Base-by-base conservation (phyloP, 2,329 filamentous ascomycete species). In the Teratosphaeria gauchensis region DNA sequence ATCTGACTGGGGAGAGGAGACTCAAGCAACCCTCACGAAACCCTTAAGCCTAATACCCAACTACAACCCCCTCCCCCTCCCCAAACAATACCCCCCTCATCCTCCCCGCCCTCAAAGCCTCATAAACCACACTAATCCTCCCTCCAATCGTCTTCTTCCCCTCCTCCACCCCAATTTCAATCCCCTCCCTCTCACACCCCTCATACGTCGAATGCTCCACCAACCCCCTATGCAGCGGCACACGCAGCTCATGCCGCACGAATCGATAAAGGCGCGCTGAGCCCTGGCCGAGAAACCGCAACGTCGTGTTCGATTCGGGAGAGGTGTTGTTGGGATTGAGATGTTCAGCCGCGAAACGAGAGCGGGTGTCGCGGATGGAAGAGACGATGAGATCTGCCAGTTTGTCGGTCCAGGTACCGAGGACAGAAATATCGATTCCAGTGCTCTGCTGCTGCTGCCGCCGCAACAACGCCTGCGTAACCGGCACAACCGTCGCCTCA, bases 181-280 rank as follows among this genome's bases (percentile, higher is more conserved):
- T n/a, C 5, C 59, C 63, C 4, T 62, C 59, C 14, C 55, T 54
- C 48, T 61, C 61, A 4, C 51, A 51, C 8, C 52, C 55, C n/a
- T 60, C 56, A 21, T 59, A 61, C 4, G 64, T 63, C 8, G 66
- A 60, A 51, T 68, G 63, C 58, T 68, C 66, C 31, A 66, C 59
- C 21, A 68, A 51, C 9, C 66, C 66, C 24, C 59, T 58, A 51
- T 67, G 64, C 51, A 68, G 32, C 8, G 58, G 60, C 2, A 66
- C 55, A 6, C 56, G 42, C 51, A 68, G 58, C 16, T 63, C 59
- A 32, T 59, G 33, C n/a, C 66, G 59, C 12, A 67, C 59, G 35
- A 63, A 68, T 16, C 57, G 55, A 57, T 68, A 68, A 58, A 68
- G 57, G 31, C 52, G 33, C 28, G 55, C 59, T 3, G 64, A 64